Conservation (phyloP, 768 basidiomycete genomes). For the Mycena polygramma region DNA sequence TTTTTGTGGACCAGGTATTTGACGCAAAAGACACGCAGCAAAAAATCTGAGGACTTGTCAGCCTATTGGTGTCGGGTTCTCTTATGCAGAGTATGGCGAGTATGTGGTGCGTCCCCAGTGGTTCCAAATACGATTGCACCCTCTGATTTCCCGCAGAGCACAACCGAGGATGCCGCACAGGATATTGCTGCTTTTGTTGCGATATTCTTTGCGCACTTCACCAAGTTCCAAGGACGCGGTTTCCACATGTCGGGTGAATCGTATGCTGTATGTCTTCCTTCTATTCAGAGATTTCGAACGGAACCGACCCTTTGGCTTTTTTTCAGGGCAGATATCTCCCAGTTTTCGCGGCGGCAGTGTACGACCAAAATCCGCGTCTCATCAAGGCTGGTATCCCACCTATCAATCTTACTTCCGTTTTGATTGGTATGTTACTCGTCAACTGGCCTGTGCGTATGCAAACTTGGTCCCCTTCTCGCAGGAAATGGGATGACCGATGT, state of each 20-base stretch:
- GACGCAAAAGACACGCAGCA: no score
- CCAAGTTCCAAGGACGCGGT: conserved; percentile 62
- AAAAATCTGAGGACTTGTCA: not conserved
- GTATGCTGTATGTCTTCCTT: conserved; percentile 57
- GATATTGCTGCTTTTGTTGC: conserved; percentile 66
- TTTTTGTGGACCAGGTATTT: conserved; percentile 32
- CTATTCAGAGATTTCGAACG: not conserved
- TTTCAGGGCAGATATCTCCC: conserved; percentile 65
- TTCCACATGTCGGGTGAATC: conserved; percentile 65
- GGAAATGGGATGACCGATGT: conserved; percentile 61
- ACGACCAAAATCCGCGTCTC: conserved; percentile 60
- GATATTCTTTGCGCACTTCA: conserved; percentile 70
- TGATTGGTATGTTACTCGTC: conserved; percentile 54
- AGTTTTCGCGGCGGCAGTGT: conserved; percentile 61
- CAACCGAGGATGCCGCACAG: conserved; percentile 63
- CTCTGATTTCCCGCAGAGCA: conserved; percentile 47
- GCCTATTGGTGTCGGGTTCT: not conserved
- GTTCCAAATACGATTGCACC: not conserved
- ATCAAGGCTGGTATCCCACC: conserved; percentile 59
- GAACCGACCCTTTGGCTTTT: not conserved
- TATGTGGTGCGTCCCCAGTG: not conserved
- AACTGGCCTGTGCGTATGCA: not conserved
- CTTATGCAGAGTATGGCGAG: conserved; percentile 1
- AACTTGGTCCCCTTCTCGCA: conserved; percentile 10
- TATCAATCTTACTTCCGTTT: conserved; percentile 62